Evolutionary conservation across 139 green algal species (phyloP).

Genomic region (Chlorella sorokiniana): DNA sequence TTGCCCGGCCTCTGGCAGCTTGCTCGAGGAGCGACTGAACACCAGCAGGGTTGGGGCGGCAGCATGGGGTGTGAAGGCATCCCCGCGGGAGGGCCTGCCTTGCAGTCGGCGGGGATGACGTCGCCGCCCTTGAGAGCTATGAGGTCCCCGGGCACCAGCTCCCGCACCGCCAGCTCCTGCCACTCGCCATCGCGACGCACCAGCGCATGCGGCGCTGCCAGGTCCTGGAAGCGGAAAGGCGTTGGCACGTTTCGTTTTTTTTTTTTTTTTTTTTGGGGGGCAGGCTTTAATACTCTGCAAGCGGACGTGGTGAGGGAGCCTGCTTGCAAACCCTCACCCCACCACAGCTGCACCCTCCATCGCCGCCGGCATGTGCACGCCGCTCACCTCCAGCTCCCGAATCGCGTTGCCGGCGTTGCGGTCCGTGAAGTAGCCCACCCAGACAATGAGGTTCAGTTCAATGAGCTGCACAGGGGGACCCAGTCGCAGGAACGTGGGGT

Average conservation of each 20-base stretch:
- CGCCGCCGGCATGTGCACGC: background rate
- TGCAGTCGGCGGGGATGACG: conserved; percentile 76
- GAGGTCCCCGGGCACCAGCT: conserved; percentile 75
- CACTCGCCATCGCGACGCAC: conserved; percentile 51
- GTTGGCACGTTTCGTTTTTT: background rate
- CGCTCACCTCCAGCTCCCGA: conserved; percentile 51
- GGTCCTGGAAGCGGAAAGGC: conserved; percentile 20
- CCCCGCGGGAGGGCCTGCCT: conserved; percentile 1
- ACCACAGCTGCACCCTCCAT: background rate
- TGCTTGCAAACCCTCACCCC: background rate
- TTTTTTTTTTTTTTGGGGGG: too few relatives aligned
- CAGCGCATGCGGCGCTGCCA: conserved; percentile 38
- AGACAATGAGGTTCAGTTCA: conserved; percentile 56
- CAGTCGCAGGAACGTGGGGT: background rate
- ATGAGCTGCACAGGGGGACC: conserved; percentile 25
- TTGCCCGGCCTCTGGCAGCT: background rate
- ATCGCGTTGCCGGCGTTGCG: conserved; percentile 56
- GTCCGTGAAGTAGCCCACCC: conserved; percentile 48
- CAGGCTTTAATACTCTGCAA: too few relatives aligned
- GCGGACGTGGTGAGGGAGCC: background rate
- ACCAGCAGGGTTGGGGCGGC: background rate
- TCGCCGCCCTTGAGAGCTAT: conserved; percentile 75
- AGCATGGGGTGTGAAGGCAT: background rate
- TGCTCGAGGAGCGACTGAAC: background rate
- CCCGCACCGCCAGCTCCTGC: conserved; percentile 47